These are phyloP conservation scores for Coriolopsis trogii DNA, from an alignment of 1,284 basidiomycete genomes.

Conservation along the genomic window DNA sequence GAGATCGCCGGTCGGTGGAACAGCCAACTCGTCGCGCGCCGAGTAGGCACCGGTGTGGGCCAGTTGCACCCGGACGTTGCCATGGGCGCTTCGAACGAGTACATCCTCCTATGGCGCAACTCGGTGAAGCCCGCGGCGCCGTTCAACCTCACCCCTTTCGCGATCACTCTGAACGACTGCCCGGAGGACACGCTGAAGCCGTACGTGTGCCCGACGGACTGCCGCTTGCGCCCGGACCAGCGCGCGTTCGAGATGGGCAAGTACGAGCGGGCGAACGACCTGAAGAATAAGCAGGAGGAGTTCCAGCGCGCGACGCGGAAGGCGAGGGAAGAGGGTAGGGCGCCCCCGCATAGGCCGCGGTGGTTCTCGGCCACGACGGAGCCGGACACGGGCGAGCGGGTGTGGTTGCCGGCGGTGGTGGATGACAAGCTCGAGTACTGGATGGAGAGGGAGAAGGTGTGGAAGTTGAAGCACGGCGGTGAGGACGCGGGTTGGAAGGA, in stretches of 20 bases:
- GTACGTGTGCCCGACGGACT: constrained; percentile 91
- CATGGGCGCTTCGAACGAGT: constrained; percentile 57
- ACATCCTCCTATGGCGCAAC: constrained; percentile 92
- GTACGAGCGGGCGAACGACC: constrained; percentile 88
- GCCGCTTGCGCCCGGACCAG: constrained; percentile 91
- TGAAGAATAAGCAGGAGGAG: constrained; percentile 90
- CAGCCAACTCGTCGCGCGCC: constrained; percentile 89
- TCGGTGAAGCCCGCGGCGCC: constrained; percentile 83
- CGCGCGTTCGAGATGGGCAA: constrained; percentile 93
- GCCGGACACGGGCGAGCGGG: constrained; percentile 82
- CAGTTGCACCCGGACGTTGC: constrained; percentile 78
- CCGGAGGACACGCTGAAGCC: constrained; percentile 67
- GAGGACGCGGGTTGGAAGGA: constrained; percentile 56
- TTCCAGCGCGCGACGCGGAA: constrained; percentile 81
- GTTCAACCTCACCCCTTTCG: constrained; percentile 96
- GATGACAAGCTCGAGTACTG: constrained; percentile 78
- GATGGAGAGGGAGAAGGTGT: constrained; percentile 75
- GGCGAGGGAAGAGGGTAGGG: constrained; percentile 76
- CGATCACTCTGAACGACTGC: constrained; percentile 89
- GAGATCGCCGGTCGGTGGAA: constrained; percentile 98
- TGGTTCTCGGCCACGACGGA: constrained; percentile 84
- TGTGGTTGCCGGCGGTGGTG: constrained; percentile 74
- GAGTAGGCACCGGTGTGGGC: constrained; percentile 64
- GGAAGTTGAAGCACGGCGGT: constrained; percentile 42
- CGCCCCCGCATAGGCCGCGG: constrained; percentile 77